These are phyloP conservation scores for Trichopus zeylanicus DNA, from an alignment of 116 monocot genomes.

Conservation along the genomic window DNA sequence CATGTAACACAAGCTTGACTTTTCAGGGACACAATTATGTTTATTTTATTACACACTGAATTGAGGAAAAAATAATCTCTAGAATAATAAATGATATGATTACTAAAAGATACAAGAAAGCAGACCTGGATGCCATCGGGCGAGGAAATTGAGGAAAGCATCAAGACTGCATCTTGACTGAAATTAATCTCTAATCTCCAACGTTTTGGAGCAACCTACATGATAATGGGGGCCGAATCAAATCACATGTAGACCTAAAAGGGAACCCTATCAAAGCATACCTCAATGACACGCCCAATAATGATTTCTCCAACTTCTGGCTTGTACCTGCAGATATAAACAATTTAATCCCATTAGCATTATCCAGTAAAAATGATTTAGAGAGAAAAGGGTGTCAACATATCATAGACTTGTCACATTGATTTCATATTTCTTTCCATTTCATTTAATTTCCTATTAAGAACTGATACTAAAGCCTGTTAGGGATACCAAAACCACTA, in stretches of 20 bases:
- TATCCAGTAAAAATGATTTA: neutral
- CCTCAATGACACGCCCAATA: slow-evolving; percentile 94
- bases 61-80: neutral
- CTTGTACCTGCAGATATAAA: slow-evolving; percentile 63
- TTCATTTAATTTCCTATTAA: too few species aligned
- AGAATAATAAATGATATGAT: neutral
- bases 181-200: slow-evolving; percentile 98
- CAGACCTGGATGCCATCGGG: slow-evolving; percentile 97
- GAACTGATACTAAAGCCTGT: too few species aligned
- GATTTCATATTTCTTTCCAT: too few species aligned
- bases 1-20: too few species aligned
- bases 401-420: too few species aligned
- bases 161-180: slow-evolving; percentile 88
- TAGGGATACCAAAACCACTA: too few species aligned
- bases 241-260: neutral
- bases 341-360: neutral
- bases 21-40: neutral
- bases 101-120: neutral
- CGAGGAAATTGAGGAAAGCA: slow-evolving; percentile 96
- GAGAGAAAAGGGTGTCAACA: too few species aligned
- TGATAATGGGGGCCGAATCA: neutral
- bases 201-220: slow-evolving; percentile 82
- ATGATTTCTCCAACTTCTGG: slow-evolving; percentile 97
- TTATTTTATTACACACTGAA: too few species aligned
- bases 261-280: slow-evolving; percentile 6